Evolutionary conservation across 176 grass and related monocot species (phyloP).

Genomic region (Chrysopogon serrulatus): DNA sequence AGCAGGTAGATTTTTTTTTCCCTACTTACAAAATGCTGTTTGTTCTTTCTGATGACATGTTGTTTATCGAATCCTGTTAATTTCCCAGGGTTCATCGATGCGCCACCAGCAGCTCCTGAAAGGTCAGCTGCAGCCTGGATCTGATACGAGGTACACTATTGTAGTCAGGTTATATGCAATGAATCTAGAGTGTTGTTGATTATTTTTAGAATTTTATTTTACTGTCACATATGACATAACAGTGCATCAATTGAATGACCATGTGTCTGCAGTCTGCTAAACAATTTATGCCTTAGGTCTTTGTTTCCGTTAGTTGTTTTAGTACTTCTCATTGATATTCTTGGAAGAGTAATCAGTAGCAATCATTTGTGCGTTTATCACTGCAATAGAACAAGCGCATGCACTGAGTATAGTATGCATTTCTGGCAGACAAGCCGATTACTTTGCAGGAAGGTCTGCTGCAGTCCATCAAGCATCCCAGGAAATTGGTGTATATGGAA

Average conservation of each 20-base stretch:
- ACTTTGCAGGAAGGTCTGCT: conserved; percentile 79
- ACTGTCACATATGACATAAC: neutral
- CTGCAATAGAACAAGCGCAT: conserved; percentile 41
- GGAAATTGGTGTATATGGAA: conserved; percentile 65
- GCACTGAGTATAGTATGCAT: conserved; percentile 87
- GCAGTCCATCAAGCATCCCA: conserved; percentile 68
- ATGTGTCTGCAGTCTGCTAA: conserved; percentile 20
- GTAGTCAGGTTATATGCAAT: conserved; percentile 1
- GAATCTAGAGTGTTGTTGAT: conserved; percentile 9
- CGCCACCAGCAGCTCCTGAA: conserved; percentile 84
- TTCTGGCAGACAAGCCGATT: conserved; percentile 99
- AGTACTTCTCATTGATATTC: neutral
- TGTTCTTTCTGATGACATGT: conserved; percentile 8
- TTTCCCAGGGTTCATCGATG: conserved; percentile 58
- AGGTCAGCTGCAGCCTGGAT: conserved; percentile 67
- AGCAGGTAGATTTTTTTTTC: conserved; percentile 35
- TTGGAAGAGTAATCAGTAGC: conserved; percentile 29
- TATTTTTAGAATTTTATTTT: neutral
- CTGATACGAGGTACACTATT: conserved; percentile 73
- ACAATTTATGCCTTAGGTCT: neutral
- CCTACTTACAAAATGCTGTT: neutral
- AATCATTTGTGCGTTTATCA: conserved; percentile 35
- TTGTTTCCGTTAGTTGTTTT: conserved; percentile 12
- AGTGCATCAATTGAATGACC: conserved; percentile 5
- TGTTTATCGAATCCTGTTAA: conserved; percentile 2